phyloP scores from a whole-genome alignment of 1,284 basidiomycete species.

The Pseudozyma flocculosa region DNA sequence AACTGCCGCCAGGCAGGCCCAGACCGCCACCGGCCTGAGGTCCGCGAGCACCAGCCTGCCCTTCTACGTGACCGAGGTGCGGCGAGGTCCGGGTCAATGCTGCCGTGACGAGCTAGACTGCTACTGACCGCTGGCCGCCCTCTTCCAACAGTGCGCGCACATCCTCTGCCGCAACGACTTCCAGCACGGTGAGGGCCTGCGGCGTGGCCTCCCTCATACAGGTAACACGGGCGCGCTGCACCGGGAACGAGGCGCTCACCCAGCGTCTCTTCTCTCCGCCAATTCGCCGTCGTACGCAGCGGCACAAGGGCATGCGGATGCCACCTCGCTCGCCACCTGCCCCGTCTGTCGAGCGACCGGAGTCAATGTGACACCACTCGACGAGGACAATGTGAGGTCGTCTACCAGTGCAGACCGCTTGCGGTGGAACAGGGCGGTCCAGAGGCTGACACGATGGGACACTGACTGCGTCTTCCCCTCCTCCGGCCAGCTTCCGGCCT shows the following conservation, averaged over 20 bases:
- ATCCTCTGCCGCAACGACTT: conserved; percentile 26
- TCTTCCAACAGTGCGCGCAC: conserved; percentile 30
- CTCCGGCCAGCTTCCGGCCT: not conserved
- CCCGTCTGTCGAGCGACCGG: conserved; percentile 2
- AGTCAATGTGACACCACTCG: not conserved
- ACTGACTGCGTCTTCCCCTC: no score
- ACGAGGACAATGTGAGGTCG: not conserved
- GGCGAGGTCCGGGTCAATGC: no score
- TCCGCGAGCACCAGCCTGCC: not conserved
- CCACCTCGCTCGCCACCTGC: not conserved
- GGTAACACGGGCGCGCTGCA: no score
- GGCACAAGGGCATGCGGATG: not conserved
- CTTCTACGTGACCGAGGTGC: conserved; percentile 30
- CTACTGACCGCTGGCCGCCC: no score
- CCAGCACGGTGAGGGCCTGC: conserved; percentile 1
- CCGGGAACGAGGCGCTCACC: no score
- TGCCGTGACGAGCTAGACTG: not conserved
- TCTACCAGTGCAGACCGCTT: no score
- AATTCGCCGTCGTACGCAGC: no score
- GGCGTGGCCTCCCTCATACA: no score
- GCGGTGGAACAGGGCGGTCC: no score
- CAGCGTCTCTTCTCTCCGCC: no score
- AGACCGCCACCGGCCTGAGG: not conserved
- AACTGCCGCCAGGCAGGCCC: not conserved
- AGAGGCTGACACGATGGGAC: no score